phyloP scores from a whole-genome alignment of 768 basidiomycete species.

The Phylloporus sp. region DNA sequence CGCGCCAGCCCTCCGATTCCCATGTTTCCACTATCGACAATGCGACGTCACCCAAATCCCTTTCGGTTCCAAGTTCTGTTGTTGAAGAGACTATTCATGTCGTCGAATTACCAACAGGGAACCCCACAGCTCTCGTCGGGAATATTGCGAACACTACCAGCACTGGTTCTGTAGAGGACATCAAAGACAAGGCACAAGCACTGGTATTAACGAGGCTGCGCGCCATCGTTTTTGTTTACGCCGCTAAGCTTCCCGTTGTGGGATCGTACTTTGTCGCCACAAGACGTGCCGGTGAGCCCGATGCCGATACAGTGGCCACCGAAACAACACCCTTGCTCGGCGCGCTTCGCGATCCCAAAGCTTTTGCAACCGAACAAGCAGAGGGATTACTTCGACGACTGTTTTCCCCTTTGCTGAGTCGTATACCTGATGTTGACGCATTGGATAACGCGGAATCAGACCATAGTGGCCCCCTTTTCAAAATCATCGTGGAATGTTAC shows the following conservation, averaged over 20 bases:
- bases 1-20: neutral
- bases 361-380: constrained; percentile 17
- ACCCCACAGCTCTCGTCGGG: neutral
- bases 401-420: constrained; percentile 10
- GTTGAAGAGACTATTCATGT: neutral
- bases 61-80: neutral
- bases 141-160: neutral
- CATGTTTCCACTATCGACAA: neutral
- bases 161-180: neutral
- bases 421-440: constrained; percentile 18
- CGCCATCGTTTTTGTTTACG: constrained; percentile 8
- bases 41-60: neutral
- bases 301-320: constrained; percentile 1
- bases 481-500: constrained; percentile 15
- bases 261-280: constrained; percentile 17
- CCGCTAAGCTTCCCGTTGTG: constrained; percentile 20
- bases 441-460: constrained; percentile 14
- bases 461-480: constrained; percentile 5
- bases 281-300: constrained; percentile 1
- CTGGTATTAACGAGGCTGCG: constrained; percentile 9
- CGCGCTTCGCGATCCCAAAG: constrained; percentile 19
- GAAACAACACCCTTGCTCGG: constrained; percentile 27
- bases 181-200: constrained; percentile 4
- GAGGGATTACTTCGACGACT: constrained; percentile 16
- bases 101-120: neutral